Percentiles rank a stretch among this genome's conserved stretches.
Conservation (phyloP, 495 filamentous ascomycete genomes). For the Lophium mytilinum region DNA sequence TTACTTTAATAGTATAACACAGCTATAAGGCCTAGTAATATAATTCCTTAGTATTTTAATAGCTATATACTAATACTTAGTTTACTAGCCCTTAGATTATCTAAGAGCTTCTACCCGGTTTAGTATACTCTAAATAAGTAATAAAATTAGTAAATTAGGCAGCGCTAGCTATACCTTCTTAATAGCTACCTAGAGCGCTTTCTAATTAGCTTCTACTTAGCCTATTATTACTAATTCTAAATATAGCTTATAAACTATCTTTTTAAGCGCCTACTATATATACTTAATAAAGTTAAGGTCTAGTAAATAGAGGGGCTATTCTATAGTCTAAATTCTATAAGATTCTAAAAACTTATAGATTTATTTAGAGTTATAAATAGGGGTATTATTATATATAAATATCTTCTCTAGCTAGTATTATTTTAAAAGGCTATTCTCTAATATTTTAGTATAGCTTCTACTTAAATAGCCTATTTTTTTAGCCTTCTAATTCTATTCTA, state of each 20-base stretch:
- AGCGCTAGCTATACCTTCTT: background rate
- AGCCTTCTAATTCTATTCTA: background rate
- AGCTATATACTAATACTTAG: background rate
- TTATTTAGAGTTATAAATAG: background rate
- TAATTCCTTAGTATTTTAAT: no score
- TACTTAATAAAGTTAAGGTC: slow-evolving; percentile 20
- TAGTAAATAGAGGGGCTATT: slow-evolving; percentile 16
- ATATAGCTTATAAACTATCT: slow-evolving; percentile 11
- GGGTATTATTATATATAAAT: slow-evolving; percentile 10
- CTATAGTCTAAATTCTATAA: background rate
- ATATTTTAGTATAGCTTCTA: background rate
- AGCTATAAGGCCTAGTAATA: no score
- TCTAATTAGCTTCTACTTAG: background rate
- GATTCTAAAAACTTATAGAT: background rate
- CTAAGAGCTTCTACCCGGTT: background rate
- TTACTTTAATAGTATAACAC: no score
- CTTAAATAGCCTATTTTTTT: background rate
- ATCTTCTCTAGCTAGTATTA: background rate
- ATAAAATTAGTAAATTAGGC: background rate
- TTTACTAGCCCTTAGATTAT: slow-evolving; percentile 1
- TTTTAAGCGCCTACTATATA: slow-evolving; percentile 10
- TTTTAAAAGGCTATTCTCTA: background rate
- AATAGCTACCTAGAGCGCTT: background rate
- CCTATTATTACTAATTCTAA: slow-evolving; percentile 1
- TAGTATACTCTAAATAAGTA: background rate